These are phyloP conservation scores for Hypericum androsaemum DNA, from an alignment of 345 rosid genomes.

Conservation along the genomic window DNA sequence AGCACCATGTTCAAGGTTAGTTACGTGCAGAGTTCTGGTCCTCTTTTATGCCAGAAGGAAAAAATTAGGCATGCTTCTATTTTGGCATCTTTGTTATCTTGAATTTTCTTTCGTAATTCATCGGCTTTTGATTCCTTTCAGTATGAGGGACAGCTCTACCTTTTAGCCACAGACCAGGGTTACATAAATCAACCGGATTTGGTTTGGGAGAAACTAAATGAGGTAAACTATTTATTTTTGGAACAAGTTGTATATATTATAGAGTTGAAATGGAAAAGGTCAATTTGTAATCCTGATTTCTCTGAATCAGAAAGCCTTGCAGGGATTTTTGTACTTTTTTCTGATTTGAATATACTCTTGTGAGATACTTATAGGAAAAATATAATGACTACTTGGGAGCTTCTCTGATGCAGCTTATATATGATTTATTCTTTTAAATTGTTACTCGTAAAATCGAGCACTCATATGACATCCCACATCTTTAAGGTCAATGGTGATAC, in stretches of 20 bases:
- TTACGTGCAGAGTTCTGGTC: slow-evolving; percentile 2
- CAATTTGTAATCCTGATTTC: too few species aligned
- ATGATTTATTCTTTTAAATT: too few species aligned
- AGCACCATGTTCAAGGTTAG: slow-evolving; percentile 98
- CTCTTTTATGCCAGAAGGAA: slow-evolving; percentile 10
- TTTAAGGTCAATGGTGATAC: slow-evolving; percentile 94
- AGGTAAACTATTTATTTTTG: slow-evolving; percentile 37
- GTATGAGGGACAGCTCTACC: slow-evolving; percentile 93
- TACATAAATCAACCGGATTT: slow-evolving; percentile 82
- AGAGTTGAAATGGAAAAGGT: too few species aligned
- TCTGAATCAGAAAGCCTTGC: too few species aligned
- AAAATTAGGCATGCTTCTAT: neutral
- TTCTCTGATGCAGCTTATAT: too few species aligned
- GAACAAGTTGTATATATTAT: neutral
- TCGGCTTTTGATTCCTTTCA: slow-evolving; percentile 25
- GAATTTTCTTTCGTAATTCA: neutral
- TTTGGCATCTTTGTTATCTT: neutral
- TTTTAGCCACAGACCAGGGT: slow-evolving; percentile 97
- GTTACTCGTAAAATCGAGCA: too few species aligned
- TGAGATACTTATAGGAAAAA: too few species aligned
- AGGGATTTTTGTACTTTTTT: too few species aligned
- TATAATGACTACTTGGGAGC: too few species aligned
- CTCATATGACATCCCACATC: slow-evolving; percentile 1
- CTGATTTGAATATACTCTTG: too few species aligned
- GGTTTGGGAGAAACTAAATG: slow-evolving; percentile 97